phyloP scores from a whole-genome alignment of 2,329 filamentous ascomycete species.

The Phialophora verrucosa region DNA sequence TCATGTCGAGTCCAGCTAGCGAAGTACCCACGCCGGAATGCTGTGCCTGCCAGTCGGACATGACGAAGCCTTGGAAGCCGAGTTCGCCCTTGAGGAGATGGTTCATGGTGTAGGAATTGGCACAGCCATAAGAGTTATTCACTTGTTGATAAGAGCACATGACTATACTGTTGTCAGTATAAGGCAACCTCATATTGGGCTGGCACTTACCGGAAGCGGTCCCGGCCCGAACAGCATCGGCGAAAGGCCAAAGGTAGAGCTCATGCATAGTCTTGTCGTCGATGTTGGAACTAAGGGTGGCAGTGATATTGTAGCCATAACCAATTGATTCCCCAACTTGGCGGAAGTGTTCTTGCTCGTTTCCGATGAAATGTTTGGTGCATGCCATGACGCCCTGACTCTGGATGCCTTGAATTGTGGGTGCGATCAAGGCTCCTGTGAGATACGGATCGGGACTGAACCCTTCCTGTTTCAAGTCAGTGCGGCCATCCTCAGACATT shows the following conservation, averaged over 20 bases:
- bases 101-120: conserved; percentile 66
- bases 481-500: not conserved
- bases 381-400: conserved; percentile 81
- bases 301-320: conserved; percentile 67
- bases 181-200: not conserved
- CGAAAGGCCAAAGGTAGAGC: conserved; percentile 68
- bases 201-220: conserved; percentile 58
- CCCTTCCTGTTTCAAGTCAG: conserved; percentile 45
- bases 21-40: conserved; percentile 71
- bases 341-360: conserved; percentile 77
- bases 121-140: conserved; percentile 71
- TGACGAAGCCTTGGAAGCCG: conserved; percentile 74
- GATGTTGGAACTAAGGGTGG: conserved; percentile 65
- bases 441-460: conserved; percentile 77
- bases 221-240: conserved; percentile 69
- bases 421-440: conserved; percentile 72
- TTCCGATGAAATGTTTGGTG: conserved; percentile 75
- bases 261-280: conserved; percentile 70
- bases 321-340: conserved; percentile 63
- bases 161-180: conserved; percentile 24
- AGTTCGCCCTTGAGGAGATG: conserved; percentile 71
- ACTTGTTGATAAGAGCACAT: conserved; percentile 79
- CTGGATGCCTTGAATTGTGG: conserved; percentile 80
- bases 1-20: conserved; percentile 76
- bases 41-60: conserved; percentile 78